Evolutionary conservation across 208 protist species (phyloP).

Genomic region (Naegleria lovaniensis): DNA sequence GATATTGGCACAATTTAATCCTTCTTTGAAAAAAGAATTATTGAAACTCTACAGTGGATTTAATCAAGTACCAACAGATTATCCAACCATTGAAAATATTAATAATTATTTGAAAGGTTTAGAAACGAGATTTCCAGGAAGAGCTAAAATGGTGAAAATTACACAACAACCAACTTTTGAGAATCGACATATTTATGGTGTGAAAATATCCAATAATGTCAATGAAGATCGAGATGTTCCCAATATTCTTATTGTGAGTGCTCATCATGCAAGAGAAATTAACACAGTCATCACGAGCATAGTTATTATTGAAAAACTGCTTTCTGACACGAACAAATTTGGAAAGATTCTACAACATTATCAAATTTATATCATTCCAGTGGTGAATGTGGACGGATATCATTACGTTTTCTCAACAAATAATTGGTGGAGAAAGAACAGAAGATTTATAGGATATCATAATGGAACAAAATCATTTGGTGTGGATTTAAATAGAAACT

Average conservation of each 20-base stretch:
- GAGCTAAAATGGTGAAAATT: background rate
- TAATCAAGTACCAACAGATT: background rate
- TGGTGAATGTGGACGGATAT: constrained; percentile 4
- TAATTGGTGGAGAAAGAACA: background rate
- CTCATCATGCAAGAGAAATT: constrained; percentile 13
- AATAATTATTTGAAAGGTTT: background rate
- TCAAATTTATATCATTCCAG: background rate
- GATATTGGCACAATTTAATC: background rate
- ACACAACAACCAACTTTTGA: background rate
- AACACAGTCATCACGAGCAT: background rate
- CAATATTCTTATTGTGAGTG: background rate
- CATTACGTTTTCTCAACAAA: background rate
- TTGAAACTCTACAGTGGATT: background rate
- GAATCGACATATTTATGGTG: background rate
- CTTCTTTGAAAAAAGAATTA: background rate
- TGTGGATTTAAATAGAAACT: constrained; percentile 18
- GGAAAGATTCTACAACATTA: background rate
- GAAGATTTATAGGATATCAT: background rate
- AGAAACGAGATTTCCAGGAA: background rate
- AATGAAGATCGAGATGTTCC: background rate
- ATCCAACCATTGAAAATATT: background rate
- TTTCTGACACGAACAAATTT: background rate
- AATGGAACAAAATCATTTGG: background rate
- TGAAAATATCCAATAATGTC: background rate
- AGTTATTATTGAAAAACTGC: background rate